phyloP scores from a whole-genome alignment of 2,329 filamentous ascomycete species.

The Alternaria metachromatica region DNA sequence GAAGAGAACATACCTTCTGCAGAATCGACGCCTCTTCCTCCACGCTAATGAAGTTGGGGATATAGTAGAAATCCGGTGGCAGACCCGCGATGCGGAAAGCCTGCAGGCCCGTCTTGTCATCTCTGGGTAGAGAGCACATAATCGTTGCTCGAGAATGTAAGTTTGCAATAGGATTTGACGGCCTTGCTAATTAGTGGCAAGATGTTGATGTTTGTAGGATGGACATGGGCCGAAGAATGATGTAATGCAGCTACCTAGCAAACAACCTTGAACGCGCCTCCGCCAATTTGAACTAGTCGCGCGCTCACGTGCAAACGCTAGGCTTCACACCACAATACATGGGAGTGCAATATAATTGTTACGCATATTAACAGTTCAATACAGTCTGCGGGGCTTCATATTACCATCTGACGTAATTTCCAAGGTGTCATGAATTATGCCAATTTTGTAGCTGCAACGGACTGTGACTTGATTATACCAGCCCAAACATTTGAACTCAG shows the following conservation, averaged over 20 bases:
- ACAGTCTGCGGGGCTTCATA: no score
- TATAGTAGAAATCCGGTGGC: constrained; percentile 77
- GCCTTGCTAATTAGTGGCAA: not conserved
- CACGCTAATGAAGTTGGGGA: constrained; percentile 79
- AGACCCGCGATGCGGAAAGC: constrained; percentile 58
- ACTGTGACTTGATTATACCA: no score
- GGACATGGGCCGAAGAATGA: not conserved
- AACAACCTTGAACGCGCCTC: not conserved
- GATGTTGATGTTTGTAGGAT: not conserved
- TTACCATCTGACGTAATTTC: no score
- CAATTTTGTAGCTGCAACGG: no score
- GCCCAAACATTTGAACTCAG: no score
- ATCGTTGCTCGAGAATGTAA: no score
- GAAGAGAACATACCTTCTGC: constrained; percentile 63
- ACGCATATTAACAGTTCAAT: no score
- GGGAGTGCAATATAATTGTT: no score
- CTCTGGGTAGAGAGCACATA: not conserved
- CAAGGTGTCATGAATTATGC: no score
- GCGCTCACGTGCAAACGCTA: constrained; percentile 1
- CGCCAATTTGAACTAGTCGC: not conserved
- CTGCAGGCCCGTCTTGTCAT: constrained; percentile 2
- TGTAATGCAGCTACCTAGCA: not conserved
- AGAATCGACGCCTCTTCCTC: constrained; percentile 77
- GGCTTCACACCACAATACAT: no score
- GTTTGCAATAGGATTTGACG: rapidly evolving